A percentile compares a stretch with the other conserved stretches of the same genome.
phyloP scores from a whole-genome alignment of 108 stramenopile genomes.

The Bacterosira constricta region DNA sequence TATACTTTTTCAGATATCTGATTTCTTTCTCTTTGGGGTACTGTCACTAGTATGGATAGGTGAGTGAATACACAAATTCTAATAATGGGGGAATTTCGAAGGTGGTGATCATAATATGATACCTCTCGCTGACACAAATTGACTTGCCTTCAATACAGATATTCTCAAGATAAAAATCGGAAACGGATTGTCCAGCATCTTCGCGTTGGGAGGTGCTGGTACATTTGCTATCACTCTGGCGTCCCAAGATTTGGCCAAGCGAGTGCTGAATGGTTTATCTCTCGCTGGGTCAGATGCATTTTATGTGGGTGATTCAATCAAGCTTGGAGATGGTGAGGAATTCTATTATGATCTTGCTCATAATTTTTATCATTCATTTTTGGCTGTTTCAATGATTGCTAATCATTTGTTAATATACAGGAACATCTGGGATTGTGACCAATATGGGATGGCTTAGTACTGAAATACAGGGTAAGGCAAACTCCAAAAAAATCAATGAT shows the following conservation, averaged over 20 bases:
- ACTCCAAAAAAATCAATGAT: neutral
- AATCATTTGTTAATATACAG: neutral
- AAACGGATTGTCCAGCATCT: slow-evolving; percentile 47
- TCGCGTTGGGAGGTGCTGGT: slow-evolving; percentile 65
- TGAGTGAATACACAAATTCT: too few relatives aligned
- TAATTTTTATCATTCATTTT: neutral
- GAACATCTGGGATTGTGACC: slow-evolving; percentile 53
- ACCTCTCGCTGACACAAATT: too few relatives aligned
- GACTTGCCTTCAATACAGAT: too few relatives aligned
- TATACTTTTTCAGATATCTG: slow-evolving; percentile 11
- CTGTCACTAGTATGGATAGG: slow-evolving; percentile 31
- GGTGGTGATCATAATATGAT: too few relatives aligned
- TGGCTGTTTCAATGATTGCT: neutral
- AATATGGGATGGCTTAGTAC: slow-evolving; percentile 61
- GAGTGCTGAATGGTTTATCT: slow-evolving; percentile 55
- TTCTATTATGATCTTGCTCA: neutral
- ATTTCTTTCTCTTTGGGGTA: slow-evolving; percentile 41
- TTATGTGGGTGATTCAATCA: slow-evolving; percentile 59
- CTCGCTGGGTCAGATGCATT: slow-evolving; percentile 60
- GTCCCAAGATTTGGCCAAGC: slow-evolving; percentile 44
- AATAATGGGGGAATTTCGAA: too few relatives aligned
- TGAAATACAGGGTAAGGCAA: slow-evolving; percentile 31
- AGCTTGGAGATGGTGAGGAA: slow-evolving; percentile 60
- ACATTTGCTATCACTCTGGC: slow-evolving; percentile 62
- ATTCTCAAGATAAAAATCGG: slow-evolving; percentile 56